These are phyloP conservation scores for Zizania palustris DNA, from an alignment of 202 grass and related monocot genomes.

Conservation along the genomic window DNA sequence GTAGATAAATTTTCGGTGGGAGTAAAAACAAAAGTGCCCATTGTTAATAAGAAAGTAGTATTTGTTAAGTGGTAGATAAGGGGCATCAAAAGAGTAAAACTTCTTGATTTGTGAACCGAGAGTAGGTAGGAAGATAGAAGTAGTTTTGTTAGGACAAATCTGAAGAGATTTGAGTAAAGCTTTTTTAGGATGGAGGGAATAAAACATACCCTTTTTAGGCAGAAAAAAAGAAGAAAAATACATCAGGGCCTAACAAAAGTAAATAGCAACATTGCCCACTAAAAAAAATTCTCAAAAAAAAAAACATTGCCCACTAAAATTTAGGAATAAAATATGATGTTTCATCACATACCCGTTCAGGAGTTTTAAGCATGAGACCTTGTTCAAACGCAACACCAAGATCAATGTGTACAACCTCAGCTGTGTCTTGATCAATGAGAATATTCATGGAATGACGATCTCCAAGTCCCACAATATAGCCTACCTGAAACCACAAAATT, in stretches of 20 bases:
- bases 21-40: too few species aligned
- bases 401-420: conserved; percentile 94
- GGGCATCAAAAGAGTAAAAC: too few species aligned
- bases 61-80: too few species aligned
- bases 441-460: conserved; percentile 98
- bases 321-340: conserved; percentile 8
- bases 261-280: neutral
- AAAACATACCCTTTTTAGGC: neutral
- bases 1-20: too few species aligned
- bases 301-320: neutral
- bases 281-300: too few species aligned
- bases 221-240: neutral
- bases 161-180: too few species aligned
- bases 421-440: conserved; percentile 93
- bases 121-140: too few species aligned
- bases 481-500: conserved; percentile 65
- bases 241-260: neutral
- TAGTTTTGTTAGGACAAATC: too few species aligned
- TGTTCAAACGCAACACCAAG: conserved; percentile 99
- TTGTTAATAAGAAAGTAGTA: too few species aligned
- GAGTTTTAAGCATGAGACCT: conserved; percentile 98
- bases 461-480: conserved; percentile 95
- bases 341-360: conserved; percentile 72
- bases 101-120: too few species aligned
- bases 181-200: too few species aligned